Evolutionary conservation across 352 stramenopile species (phyloP), one percentile per base, ranked within the genome.

Genomic region (Globisporangium middletonii): DNA sequence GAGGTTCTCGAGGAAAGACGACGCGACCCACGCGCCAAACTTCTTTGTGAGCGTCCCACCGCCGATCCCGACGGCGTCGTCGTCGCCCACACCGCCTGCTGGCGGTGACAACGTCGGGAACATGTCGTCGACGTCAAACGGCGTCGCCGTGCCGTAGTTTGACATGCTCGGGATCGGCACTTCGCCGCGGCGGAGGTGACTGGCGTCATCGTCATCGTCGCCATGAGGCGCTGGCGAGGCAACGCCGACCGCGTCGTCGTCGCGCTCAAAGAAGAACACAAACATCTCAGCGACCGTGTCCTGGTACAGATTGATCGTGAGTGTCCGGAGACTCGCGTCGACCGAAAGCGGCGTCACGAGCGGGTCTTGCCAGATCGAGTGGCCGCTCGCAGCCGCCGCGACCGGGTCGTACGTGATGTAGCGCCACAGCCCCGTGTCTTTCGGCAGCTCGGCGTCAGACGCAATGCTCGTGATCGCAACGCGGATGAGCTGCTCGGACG

Each of bases 291-390:
- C 65, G 37, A 93, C 73, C 8, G 81, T 88, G 41, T 91, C 77
- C 64, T 92, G 83, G 50, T 90, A 86, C 27, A 93, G 50, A 47
- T 93, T 81, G 53, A 94, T 71, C 16, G 73, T 83, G 6, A 94
- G 65, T 8, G 80, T 78, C n/a, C 74, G 70, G 19, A 94, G 72
- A 52, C 68, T 76, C 30, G 75, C 73, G 65, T 94, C 85, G 37
- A 92, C 60, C 6, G 85, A 93, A 15, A 93, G 60, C 9, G 67
- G 62, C 1, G 80, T 89, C 45, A 92, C 54, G 9, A 94, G 67
- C 9, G 76, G 66, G 49, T 92, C 79, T 59, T 92, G 80, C 84
- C 82, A 92, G 41, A 92, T 70, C 9, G 73, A 73, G n/a, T 74
- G 65, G 23, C 75, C 66, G 43, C 65, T 60, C 19, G 54, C 63